Evolutionary conservation across 1,284 basidiomycete genomes (phyloP).

Genomic region (Sporisorium iseilematis-ciliati): DNA sequence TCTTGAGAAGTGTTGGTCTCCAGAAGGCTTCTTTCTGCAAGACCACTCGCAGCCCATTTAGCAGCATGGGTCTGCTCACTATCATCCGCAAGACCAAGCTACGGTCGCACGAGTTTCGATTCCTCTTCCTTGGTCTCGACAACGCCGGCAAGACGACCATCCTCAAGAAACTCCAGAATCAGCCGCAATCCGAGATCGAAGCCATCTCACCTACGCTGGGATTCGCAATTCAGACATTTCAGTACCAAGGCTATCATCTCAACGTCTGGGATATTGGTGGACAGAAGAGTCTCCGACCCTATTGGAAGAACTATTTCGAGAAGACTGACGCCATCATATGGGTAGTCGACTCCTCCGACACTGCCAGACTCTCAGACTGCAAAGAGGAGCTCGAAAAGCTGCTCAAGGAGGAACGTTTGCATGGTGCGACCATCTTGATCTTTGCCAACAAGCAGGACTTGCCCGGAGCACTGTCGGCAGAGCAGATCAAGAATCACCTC

Average conservation of each 20-base stretch:
- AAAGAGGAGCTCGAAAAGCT: constrained; percentile 86
- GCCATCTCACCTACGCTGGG: constrained; percentile 86
- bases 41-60: neutral
- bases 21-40: neutral
- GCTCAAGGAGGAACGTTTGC: constrained; percentile 90
- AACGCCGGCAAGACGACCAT: constrained; percentile 99
- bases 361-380: constrained; percentile 88
- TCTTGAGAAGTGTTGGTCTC: too few species aligned
- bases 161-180: constrained; percentile 89
- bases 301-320: constrained; percentile 99
- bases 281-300: constrained; percentile 92
- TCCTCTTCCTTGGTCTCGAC: constrained; percentile 98
- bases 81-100: constrained; percentile 93
- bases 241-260: constrained; percentile 80
- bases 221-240: constrained; percentile 98
- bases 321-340: constrained; percentile 97
- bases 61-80: constrained; percentile 81
- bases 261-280: constrained; percentile 89
- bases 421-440: constrained; percentile 92
- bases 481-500: constrained; percentile 78
- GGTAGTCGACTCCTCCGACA: constrained; percentile 96
- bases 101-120: constrained; percentile 81
- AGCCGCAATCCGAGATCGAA: constrained; percentile 79
- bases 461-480: constrained; percentile 82
- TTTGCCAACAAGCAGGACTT: constrained; percentile 99